Base-by-base conservation (phyloP, 208 protist genomes). In the Crithidia mellificae region DNA sequence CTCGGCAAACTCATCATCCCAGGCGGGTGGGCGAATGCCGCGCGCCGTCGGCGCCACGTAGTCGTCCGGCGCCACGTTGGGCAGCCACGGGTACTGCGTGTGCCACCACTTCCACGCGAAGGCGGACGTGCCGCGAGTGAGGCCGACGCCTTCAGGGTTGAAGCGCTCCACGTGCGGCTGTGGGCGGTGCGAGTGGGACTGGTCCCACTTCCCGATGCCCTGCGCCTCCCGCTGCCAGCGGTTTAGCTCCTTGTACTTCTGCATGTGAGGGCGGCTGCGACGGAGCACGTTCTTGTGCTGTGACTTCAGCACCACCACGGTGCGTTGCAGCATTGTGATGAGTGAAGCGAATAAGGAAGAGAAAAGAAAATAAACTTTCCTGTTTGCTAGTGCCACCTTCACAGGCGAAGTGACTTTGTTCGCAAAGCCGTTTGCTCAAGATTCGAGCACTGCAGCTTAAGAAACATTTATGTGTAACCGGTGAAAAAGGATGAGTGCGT, bases 171-270 rank as follows among this genome's bases (percentile, higher is more conserved):
- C 77, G 50, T 80, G 81, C 7, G 90, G 92, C 51, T 81, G 74
- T 14, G 79, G 87, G n/a, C 92, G 82, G 70, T 94, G 90, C 0
- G 90, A 95, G 50, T 95, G 92, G 39, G 71, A 70, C 68, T 95
- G 90, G 29, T 94, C 90, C 87, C 90, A 97, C 51, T 94, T 94
- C 58, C 72, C 88, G 56, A 95, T 85, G 49, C 90, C 90, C 73
- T 94, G 89, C 30, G 92, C 92, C 82, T 95, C 84, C 15, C 92
- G 90, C 76, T 94, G 88, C 88, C 90, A 97, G 39, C 92, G 88
- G 71, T 87, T 94, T 15, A 97, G 74, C 75, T 95, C 87, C 20
- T 77, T 72, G 83, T 95, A 95, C 56, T 87, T 87, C 41, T 94
- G 71, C 83, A 94, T 92, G 62, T 94, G 88, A 15, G 90, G 92